phyloP scores from a whole-genome alignment of 225 moss, liverwort and hornwort genomes.

The Pseudisothecium myosuroides region DNA sequence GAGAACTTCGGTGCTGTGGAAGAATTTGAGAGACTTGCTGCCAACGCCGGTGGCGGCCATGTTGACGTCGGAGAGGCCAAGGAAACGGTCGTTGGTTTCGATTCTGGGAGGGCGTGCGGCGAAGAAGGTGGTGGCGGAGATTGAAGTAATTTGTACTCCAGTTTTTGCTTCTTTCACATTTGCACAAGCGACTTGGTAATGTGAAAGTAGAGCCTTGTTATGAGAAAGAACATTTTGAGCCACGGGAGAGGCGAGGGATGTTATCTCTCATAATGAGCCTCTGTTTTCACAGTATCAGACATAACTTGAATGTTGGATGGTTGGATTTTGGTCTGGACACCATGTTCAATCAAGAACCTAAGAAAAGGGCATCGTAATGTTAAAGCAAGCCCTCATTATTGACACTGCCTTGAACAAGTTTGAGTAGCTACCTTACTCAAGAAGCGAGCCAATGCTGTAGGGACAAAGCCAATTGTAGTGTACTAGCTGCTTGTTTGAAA shows the following conservation, averaged over 20 bases:
- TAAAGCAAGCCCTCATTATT: background rate
- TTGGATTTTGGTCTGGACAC: background rate
- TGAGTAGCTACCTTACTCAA: background rate
- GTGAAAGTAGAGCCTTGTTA: background rate
- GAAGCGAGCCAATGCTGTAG: background rate
- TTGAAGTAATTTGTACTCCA: background rate
- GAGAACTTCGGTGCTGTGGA: background rate
- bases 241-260: background rate
- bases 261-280: background rate
- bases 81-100: slow-evolving; percentile 12
- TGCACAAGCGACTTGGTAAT: background rate
- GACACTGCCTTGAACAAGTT: background rate
- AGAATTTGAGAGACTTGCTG: background rate
- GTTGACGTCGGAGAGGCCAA: background rate
- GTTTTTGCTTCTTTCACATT: background rate
- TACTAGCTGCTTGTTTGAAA: background rate
- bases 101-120: slow-evolving; percentile 13
- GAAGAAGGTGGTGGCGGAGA: slow-evolving; percentile 8
- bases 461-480: background rate
- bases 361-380: background rate
- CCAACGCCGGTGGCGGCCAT: slow-evolving; percentile 3
- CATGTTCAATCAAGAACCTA: background rate
- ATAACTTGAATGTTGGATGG: background rate
- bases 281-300: no score
- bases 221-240: background rate